phyloP scores from a whole-genome alignment of 441 rosid species.

The Aquilaria agallochum region DNA sequence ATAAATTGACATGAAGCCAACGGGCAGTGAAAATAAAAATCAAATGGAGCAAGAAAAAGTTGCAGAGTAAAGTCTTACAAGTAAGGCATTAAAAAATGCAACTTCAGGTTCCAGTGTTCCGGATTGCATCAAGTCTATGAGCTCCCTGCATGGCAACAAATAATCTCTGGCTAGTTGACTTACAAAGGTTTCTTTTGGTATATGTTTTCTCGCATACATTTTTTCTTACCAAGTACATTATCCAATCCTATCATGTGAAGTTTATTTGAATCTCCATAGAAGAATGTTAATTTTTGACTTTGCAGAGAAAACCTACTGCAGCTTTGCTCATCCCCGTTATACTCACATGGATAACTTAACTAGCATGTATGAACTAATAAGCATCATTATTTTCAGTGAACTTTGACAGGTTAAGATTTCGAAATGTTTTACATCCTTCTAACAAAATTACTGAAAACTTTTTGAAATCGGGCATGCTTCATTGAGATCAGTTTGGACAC shows the following conservation, averaged over 20 bases:
- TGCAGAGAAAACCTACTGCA: background rate
- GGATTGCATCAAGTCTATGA: conserved; percentile 55
- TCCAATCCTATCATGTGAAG: too few relatives aligned
- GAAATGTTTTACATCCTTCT: too few relatives aligned
- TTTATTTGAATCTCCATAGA: too few relatives aligned
- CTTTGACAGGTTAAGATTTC: too few relatives aligned
- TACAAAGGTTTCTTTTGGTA: background rate
- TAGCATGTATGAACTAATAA: too few relatives aligned
- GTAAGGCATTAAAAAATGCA: conserved; percentile 67
- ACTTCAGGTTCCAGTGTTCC: conserved; percentile 71
- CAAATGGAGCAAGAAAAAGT: background rate
- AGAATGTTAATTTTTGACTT: background rate
- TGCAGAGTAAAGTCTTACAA: conserved; percentile 32
- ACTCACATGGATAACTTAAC: too few relatives aligned
- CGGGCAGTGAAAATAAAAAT: background rate
- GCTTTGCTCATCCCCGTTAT: background rate
- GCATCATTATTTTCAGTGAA: too few relatives aligned
- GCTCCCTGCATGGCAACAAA: conserved; percentile 44
- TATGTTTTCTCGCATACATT: background rate
- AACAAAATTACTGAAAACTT: too few relatives aligned
- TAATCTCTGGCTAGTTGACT: background rate
- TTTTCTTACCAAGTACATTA: too few relatives aligned
- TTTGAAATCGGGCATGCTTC: too few relatives aligned
- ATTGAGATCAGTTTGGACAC: too few relatives aligned
- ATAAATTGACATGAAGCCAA: background rate